A percentile compares a stretch with the other conserved stretches of the same genome.
Evolutionary conservation across 306 rosid genomes (phyloP).

Genomic region (Castanea crenata): DNA sequence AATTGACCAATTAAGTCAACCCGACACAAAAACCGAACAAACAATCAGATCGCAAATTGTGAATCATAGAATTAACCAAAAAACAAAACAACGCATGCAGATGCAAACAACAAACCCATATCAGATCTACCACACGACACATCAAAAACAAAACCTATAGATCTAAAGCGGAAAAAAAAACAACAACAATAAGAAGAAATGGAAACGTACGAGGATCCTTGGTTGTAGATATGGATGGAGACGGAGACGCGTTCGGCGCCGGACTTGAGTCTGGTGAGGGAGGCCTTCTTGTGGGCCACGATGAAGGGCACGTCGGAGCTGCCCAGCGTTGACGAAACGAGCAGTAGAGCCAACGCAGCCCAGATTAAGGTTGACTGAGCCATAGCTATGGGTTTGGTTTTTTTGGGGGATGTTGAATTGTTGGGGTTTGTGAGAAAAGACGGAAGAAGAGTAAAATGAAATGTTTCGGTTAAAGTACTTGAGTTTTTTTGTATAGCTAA

Average conservation of each 20-base stretch:
- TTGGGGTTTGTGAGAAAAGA: not conserved
- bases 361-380: conserved; percentile 44
- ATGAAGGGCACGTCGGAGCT: conserved; percentile 85
- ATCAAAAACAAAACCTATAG: not conserved
- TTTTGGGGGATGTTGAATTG: not conserved
- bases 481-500: too few relatives aligned
- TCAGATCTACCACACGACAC: conserved; percentile 41
- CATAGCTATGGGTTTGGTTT: conserved; percentile 36
- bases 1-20: too few relatives aligned
- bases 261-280: conserved; percentile 83
- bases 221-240: conserved; percentile 90
- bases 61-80: conserved; percentile 2
- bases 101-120: not conserved
- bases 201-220: conserved; percentile 78
- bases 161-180: conserved; percentile 13
- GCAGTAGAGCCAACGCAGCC: conserved; percentile 37
- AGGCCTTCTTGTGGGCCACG: conserved; percentile 90
- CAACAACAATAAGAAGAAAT: not conserved
- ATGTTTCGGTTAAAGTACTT: too few relatives aligned
- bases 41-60: too few relatives aligned
- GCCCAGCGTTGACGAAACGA: conserved; percentile 46
- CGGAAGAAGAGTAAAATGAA: too few relatives aligned
- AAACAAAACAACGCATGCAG: conserved; percentile 34
- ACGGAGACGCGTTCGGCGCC: conserved; percentile 88
- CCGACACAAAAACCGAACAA: too few relatives aligned